Conservation (phyloP, 305 asterid genomes). For the Solanum hybrid region DNA sequence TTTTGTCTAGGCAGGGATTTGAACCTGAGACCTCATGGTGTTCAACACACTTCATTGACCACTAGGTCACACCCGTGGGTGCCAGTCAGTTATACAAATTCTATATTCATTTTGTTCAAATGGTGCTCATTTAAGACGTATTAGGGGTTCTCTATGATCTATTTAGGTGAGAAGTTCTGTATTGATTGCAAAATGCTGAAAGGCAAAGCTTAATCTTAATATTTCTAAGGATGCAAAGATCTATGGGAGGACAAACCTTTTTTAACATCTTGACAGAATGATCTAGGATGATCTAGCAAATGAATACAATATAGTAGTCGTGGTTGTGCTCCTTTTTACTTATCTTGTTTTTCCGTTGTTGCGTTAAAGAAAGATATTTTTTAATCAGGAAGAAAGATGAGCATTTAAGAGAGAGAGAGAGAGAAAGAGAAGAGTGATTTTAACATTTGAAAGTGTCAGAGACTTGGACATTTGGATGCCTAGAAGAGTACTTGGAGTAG, state of each 20-base stretch:
- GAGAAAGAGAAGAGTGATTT: neutral
- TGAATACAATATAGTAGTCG: neutral
- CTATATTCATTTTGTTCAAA: neutral
- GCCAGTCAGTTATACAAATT: neutral
- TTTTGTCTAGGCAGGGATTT: neutral
- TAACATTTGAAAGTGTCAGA: neutral
- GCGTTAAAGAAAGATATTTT: neutral
- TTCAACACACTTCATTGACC: neutral
- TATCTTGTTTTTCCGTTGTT: neutral
- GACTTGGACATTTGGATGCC: neutral
- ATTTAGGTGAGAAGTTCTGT: neutral
- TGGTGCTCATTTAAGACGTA: neutral
- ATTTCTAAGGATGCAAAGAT: neutral
- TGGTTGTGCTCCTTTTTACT: neutral
- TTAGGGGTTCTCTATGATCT: neutral
- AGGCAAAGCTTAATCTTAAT: neutral
- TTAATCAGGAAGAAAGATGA: neutral
- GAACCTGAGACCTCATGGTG: neutral
- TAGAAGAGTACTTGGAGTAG: neutral
- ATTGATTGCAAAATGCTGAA: neutral
- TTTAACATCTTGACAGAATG: neutral
- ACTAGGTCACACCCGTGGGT: neutral
- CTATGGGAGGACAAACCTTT: neutral
- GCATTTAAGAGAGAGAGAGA: neutral
- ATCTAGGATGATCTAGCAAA: neutral